Evolutionary conservation across 2,329 filamentous ascomycete genomes (phyloP), one percentile per base, ranked within the genome.

Genomic region (Claviceps arundinis): DNA sequence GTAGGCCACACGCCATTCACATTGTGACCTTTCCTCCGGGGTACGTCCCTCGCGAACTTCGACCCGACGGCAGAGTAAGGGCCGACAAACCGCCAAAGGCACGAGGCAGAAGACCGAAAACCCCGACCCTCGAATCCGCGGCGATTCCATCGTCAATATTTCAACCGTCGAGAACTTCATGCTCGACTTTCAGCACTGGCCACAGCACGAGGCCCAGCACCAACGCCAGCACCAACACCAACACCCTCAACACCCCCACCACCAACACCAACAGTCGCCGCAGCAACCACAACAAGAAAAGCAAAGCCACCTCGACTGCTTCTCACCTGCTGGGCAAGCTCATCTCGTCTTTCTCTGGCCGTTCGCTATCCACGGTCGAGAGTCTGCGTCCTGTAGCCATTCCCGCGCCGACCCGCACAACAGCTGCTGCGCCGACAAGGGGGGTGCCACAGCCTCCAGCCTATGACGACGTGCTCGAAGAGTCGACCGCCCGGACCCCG

Each of bases 21-120:
- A 68, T 71, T 50, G 58, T 70, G 55, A 70, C 68, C 30, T 71
- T 67, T 51, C 69, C 69, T 3, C 59, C 68, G 2, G 69, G 69
- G 50, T 71, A 71, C 60, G 63, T 74, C 24, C 73, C 73, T 17
- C 65, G 67, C 53, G 73, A 76, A 53, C 59, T 75, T 45, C 68
- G 71, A 14, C 53, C 57, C 37, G 53, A 52, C 47, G 38, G 52
- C 34, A 55, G 26, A 7, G 38, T 53, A 19, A 50, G 34, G 38
- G 37, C 24, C 43, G 30, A 30, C 24, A 30, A 37, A 24, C 19
- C 44, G 22, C 51, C 40, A 14, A 55, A 45, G 16, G 13, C 17
- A 24, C 52, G 52, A 17, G 34, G 44, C 43, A 13, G 37, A 14
- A 45, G 48, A 52, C 24, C 43, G 34, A 47, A 50, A 45, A 52